Percentiles rank a stretch among this genome's conserved stretches.
phyloP scores from a whole-genome alignment of 2,329 filamentous ascomycete species.

The Dryadomyces quercus-mongolicae region DNA sequence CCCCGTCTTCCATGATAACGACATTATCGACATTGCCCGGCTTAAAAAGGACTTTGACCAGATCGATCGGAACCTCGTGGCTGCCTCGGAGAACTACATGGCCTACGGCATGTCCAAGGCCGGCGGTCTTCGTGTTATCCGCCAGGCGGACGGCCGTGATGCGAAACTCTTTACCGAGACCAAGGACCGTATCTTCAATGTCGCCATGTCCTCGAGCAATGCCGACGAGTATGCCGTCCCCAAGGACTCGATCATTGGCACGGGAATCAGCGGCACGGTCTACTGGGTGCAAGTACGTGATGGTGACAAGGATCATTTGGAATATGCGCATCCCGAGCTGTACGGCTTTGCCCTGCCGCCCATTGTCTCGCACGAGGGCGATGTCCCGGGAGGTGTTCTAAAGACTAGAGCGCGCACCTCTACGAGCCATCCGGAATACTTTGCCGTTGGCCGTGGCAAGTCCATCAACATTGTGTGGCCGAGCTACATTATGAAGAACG shows the following conservation, averaged over 20 bases:
- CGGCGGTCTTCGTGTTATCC: slow-evolving; percentile 83
- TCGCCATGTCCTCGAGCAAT: slow-evolving; percentile 64
- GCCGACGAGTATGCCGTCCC: slow-evolving; percentile 41
- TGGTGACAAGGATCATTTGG: slow-evolving; percentile 65
- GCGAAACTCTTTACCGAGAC: slow-evolving; percentile 85
- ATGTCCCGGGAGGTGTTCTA: slow-evolving; percentile 79
- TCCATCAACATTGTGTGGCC: slow-evolving; percentile 84
- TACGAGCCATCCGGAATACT: slow-evolving; percentile 80
- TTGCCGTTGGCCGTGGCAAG: slow-evolving; percentile 90
- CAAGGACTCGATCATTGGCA: slow-evolving; percentile 77
- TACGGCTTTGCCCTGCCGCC: slow-evolving; percentile 85
- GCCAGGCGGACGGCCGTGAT: slow-evolving; percentile 85
- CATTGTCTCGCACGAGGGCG: slow-evolving; percentile 73
- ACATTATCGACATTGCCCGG: slow-evolving; percentile 83
- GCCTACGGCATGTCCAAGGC: slow-evolving; percentile 90
- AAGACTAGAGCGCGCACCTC: slow-evolving; percentile 93
- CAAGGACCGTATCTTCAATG: slow-evolving; percentile 89
- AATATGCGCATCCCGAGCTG: slow-evolving; percentile 66
- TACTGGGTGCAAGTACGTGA: slow-evolving; percentile 84
- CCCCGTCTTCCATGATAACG: slow-evolving; percentile 60
- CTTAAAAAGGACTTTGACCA: slow-evolving; percentile 98
- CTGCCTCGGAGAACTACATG: slow-evolving; percentile 83
- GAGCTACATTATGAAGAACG: slow-evolving; percentile 48
- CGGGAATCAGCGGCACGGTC: slow-evolving; percentile 89
- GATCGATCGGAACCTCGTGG: slow-evolving; percentile 84